Evolutionary conservation across 2,329 filamentous ascomycete genomes (phyloP).

Genomic region (Xylaria sp.): DNA sequence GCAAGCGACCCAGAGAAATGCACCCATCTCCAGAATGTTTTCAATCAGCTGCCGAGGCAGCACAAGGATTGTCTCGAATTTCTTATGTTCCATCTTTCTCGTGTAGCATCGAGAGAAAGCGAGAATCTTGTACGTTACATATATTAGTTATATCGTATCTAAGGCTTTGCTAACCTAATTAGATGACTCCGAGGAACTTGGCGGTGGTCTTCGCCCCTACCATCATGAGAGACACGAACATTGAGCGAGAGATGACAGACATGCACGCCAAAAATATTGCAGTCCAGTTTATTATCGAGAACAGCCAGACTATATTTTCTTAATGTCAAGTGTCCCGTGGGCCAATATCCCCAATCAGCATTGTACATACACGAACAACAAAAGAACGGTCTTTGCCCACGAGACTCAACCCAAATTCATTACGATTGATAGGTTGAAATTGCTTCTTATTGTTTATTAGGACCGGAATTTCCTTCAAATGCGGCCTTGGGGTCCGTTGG

Average conservation of each 20-base stretch:
- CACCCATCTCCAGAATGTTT: slow-evolving; percentile 74
- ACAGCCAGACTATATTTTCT: slow-evolving; percentile 83
- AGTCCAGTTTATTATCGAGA: slow-evolving; percentile 92
- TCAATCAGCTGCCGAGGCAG: slow-evolving; percentile 81
- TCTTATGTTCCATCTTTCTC: slow-evolving; percentile 89
- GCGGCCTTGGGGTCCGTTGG: slow-evolving; percentile 30
- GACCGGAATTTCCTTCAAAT: background rate
- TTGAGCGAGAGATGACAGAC: slow-evolving; percentile 95
- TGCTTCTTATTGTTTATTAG: slow-evolving; percentile 12
- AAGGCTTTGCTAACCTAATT: slow-evolving; percentile 41
- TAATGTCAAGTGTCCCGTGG: slow-evolving; percentile 48
- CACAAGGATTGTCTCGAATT: slow-evolving; percentile 94
- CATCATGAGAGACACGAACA: slow-evolving; percentile 89
- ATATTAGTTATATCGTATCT: slow-evolving; percentile 7
- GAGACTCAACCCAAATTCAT: background rate
- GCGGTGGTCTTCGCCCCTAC: slow-evolving; percentile 98
- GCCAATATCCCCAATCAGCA: slow-evolving; percentile 23
- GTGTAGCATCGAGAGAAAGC: slow-evolving; percentile 82
- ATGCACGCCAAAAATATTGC: slow-evolving; percentile 93
- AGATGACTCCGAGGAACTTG: slow-evolving; percentile 97
- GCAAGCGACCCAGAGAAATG: slow-evolving; percentile 74
- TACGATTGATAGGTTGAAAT: slow-evolving; percentile 5
- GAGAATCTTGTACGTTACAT: slow-evolving; percentile 79
- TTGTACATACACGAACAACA: slow-evolving; percentile 43
- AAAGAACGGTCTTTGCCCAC: slow-evolving; percentile 11